Evolutionary conservation across 192 early-diverging fungal species (phyloP).

Genomic region (Backusella luteola): DNA sequence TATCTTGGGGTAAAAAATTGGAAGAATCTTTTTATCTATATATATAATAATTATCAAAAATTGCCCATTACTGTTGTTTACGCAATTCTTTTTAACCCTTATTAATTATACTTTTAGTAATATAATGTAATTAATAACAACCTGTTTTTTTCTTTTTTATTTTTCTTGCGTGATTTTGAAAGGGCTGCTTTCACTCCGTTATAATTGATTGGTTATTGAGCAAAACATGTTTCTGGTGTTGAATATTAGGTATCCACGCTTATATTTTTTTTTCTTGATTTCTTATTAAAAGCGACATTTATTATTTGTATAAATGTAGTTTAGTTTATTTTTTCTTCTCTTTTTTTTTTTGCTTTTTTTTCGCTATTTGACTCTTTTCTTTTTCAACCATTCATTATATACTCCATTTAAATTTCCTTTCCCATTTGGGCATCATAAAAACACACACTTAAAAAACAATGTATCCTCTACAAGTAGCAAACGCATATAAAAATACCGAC

Average conservation of each 20-base stretch:
- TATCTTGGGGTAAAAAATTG: too few relatives aligned
- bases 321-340: background rate
- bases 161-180: conserved; percentile 2
- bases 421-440: background rate
- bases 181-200: background rate
- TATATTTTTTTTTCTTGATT: background rate
- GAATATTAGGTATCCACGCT: background rate
- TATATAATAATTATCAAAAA: too few relatives aligned
- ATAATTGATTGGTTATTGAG: background rate
- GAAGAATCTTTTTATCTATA: too few relatives aligned
- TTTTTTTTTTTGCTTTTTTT: background rate
- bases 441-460: background rate
- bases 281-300: background rate
- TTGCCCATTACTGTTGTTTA: too few relatives aligned
- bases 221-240: conserved; percentile 1
- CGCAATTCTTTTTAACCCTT: too few relatives aligned
- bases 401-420: background rate
- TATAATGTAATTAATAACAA: background rate
- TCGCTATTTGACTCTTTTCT: background rate
- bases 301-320: background rate
- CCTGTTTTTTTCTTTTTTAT: background rate
- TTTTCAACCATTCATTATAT: background rate
- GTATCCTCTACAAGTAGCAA: background rate
- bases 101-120: too few relatives aligned
- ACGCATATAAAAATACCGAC: background rate